Conservation (phyloP, 2,329 filamentous ascomycete genomes). For the Ceratocystis ficicola region DNA sequence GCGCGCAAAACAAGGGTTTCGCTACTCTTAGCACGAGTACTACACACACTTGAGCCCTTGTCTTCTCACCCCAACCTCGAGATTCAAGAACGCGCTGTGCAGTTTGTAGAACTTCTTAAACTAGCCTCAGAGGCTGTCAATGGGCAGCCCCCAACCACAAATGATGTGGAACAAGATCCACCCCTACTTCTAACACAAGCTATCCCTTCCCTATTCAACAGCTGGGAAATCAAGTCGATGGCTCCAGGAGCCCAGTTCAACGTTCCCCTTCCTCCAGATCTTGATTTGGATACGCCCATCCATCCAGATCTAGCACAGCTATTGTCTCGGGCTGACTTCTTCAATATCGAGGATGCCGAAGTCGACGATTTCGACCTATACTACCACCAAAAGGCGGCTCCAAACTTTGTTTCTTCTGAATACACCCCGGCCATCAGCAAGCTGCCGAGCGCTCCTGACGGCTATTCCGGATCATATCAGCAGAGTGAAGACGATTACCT, state of each 20-base stretch:
- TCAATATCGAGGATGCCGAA: constrained; percentile 40
- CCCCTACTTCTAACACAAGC: constrained; percentile 81
- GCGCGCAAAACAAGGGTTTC: constrained; percentile 62
- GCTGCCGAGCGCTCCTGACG: constrained; percentile 35
- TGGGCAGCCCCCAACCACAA: constrained; percentile 48
- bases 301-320: constrained; percentile 60
- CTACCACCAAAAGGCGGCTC: constrained; percentile 46
- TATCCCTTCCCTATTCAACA: constrained; percentile 74
- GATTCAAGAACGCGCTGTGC: constrained; percentile 87
- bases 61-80: constrained; percentile 76
- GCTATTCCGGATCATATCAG: constrained; percentile 44
- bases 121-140: constrained; percentile 71
- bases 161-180: constrained; percentile 48
- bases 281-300: constrained; percentile 73
- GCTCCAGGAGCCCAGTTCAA: constrained; percentile 71
- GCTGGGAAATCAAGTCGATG: constrained; percentile 85
- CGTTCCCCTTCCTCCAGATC: constrained; percentile 61
- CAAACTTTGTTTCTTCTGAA: constrained; percentile 37
- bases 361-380: constrained; percentile 57
- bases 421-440: constrained; percentile 44
- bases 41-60: constrained; percentile 69
- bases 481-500: constrained; percentile 52
- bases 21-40: constrained; percentile 67
- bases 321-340: constrained; percentile 46
- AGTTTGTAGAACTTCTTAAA: constrained; percentile 81